phyloP scores from a whole-genome alignment of 345 rosid genomes.

The Murraya paniculata region DNA sequence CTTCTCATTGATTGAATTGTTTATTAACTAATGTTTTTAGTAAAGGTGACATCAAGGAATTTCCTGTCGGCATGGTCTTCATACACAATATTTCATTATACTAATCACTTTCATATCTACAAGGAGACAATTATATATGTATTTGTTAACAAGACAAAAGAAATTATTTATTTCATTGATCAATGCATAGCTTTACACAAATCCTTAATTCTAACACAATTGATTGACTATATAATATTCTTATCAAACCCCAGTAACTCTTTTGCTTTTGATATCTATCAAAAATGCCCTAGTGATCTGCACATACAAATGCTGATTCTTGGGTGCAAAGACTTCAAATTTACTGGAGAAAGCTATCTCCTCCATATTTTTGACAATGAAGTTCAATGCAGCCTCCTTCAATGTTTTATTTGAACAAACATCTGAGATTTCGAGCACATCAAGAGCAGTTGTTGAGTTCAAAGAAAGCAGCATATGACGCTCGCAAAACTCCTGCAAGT shows the following conservation, averaged over 20 bases:
- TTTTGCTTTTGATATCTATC: conserved; percentile 40
- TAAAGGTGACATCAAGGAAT: background rate
- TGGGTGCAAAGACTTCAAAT: conserved; percentile 55
- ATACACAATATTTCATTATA: background rate
- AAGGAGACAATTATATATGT: no score
- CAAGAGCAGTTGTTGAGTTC: conserved; percentile 50
- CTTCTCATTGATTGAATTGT: background rate
- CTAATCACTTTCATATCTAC: background rate
- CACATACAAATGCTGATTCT: conserved; percentile 56
- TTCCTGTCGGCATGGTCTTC: conserved; percentile 1
- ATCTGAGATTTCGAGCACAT: conserved; percentile 62
- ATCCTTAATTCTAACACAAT: no score
- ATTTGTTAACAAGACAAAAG: background rate
- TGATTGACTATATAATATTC: background rate
- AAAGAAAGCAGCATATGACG: conserved; percentile 48
- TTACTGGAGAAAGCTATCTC: conserved; percentile 52
- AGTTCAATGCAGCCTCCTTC: conserved; percentile 54
- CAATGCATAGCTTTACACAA: background rate
- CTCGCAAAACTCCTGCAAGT: conserved; percentile 60
- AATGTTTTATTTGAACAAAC: conserved; percentile 45
- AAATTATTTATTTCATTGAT: background rate
- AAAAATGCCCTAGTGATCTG: conserved; percentile 68
- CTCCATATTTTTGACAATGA: conserved; percentile 58
- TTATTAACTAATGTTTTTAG: background rate
- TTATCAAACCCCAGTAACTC: conserved; percentile 12